Evolutionary conservation across 2,329 filamentous ascomycete species (phyloP), one percentile per base, ranked within the genome.

Genomic region (Curvularia lunata): DNA sequence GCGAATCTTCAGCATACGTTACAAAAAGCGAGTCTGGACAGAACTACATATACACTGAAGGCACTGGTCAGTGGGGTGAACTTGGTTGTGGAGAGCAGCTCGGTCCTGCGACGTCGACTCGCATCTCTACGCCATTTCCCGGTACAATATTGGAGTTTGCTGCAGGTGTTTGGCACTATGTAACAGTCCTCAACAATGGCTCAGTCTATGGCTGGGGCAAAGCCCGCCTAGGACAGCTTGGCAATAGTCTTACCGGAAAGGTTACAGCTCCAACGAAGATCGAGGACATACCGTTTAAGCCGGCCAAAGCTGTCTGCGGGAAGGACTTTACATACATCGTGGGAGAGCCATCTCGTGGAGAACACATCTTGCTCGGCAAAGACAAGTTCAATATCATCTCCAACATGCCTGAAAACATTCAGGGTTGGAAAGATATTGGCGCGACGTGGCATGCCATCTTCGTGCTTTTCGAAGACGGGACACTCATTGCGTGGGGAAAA

Each of bases 141-240:
- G 53, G 61, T 43, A 5, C 16, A 19, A 55, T 96, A 4, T 76
- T 85, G 1, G 84, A 89, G 56, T 72, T 97, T 25, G 81, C 88
- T 1, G 89, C 91, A 10, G 87, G 90, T 30, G 90, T 96, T 81
- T 87, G 86, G 21, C 95, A 99, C 72, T 86, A 87, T 0, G 85
- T 96, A 16, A 86, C 81, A 1, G 84, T 97, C 0, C 77, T 96
- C 3, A 84, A 84, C 42, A 89, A 90, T 71, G 94, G 93, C 0
- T 83, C 90, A 16, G 88, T 88, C 1, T 96, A 90, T 73, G 93
- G 92, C 2, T 98, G 94, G 94, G 95, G 95, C 0, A 91, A 87
- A 67, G 89, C 90, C 13, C 85, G 92, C 23, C 95, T 97, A 72
- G 91, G 91, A 0, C 94, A 99, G 74, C 79, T 96, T 1, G 93